Conservation (phyloP, 441 rosid species). For the Erodium trifolium region DNA sequence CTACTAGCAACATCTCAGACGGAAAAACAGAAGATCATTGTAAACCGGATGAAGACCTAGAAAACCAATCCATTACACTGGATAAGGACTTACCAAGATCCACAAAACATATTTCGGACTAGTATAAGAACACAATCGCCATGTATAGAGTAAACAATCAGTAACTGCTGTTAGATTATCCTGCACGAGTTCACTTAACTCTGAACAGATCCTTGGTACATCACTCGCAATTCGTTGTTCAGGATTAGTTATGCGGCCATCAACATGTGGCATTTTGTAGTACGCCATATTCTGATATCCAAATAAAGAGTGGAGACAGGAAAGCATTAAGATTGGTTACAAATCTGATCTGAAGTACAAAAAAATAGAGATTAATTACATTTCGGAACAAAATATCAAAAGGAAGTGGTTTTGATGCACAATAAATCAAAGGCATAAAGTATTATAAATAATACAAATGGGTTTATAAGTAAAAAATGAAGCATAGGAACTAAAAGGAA, state of each 20-base stretch:
- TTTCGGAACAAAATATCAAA: constrained; percentile 7
- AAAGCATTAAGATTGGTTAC: constrained; percentile 2
- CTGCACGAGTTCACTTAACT: constrained; percentile 87
- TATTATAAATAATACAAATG: constrained; percentile 1
- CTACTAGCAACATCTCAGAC: background rate
- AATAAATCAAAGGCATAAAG: background rate
- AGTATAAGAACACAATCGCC: constrained; percentile 97
- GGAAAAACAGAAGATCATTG: background rate
- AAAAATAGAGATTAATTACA: background rate
- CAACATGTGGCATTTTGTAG: constrained; percentile 95
- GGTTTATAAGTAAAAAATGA: background rate
- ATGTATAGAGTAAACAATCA: constrained; percentile 85
- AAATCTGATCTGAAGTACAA: background rate
- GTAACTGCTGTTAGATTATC: constrained; percentile 90
- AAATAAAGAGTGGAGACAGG: constrained; percentile 18
- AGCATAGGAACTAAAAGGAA: background rate
- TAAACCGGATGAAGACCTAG: background rate
- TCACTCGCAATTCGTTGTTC: constrained; percentile 98
- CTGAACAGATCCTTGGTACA: constrained; percentile 89
- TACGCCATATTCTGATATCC: constrained; percentile 91
- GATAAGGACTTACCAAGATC: constrained; percentile 66
- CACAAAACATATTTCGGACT: constrained; percentile 94
- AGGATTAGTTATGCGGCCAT: constrained; percentile 85
- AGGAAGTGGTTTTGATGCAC: background rate
- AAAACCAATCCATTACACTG: constrained; percentile 9